These are phyloP conservation scores for Candida anutae DNA, from an alignment of 1,139 yeast genomes.

Conservation along the genomic window DNA sequence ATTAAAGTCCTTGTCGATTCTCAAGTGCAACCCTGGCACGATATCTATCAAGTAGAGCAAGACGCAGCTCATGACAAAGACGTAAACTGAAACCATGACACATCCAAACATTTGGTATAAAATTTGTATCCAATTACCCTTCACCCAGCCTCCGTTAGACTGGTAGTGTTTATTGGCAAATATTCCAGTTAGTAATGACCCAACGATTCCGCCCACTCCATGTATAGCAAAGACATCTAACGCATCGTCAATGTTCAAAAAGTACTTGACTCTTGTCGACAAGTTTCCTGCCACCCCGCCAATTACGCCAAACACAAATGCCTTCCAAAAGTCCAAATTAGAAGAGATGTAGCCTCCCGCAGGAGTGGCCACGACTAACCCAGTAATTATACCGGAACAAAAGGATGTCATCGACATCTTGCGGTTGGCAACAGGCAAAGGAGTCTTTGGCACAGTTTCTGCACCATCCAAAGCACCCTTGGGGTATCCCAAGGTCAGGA, in stretches of 20 bases:
- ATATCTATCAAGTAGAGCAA: conserved; percentile 35
- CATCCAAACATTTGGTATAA: conserved; percentile 42
- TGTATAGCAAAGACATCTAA: conserved; percentile 41
- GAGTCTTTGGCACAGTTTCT: too few species aligned
- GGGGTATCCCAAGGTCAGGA: conserved; percentile 15
- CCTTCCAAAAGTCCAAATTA: conserved; percentile 34
- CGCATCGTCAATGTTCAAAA: conserved; percentile 34
- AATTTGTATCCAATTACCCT: conserved; percentile 40
- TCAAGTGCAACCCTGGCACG: conserved; percentile 40
- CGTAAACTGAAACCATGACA: conserved; percentile 33
- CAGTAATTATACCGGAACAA: conserved; percentile 37
- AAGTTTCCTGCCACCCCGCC: conserved; percentile 33
- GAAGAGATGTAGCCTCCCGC: conserved; percentile 39
- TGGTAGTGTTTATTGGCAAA: conserved; percentile 28
- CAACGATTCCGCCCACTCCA: conserved; percentile 38
- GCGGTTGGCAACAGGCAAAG: conserved; percentile 6
- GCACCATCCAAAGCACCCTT: conserved; percentile 9
- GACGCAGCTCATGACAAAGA: conserved; percentile 26
- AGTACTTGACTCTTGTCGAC: conserved; percentile 35
- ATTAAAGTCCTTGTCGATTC: conserved; percentile 38
- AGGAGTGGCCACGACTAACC: conserved; percentile 39
- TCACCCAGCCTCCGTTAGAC: conserved; percentile 42
- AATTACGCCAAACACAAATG: conserved; percentile 31
- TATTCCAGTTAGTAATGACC: conserved; percentile 36
- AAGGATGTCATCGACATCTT: conserved; percentile 35